Evolutionary conservation across 2,329 filamentous ascomycete species (phyloP).

Genomic region (Hawksworthiomyces lignivorus): DNA sequence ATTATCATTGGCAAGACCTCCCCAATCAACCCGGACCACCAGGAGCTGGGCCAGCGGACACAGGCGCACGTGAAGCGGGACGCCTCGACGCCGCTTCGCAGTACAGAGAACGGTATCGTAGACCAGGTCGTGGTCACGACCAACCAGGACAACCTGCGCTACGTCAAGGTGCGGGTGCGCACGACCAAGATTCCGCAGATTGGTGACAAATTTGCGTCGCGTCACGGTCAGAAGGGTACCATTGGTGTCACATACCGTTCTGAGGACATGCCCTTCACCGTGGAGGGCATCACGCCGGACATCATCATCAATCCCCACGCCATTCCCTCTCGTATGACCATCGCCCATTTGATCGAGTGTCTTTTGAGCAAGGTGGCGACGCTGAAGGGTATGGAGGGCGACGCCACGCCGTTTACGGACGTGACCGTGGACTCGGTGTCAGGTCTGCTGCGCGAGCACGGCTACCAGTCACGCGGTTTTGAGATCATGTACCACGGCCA

Average conservation of each 20-base stretch:
- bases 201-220: slow-evolving; percentile 97
- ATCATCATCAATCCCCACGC: slow-evolving; percentile 99
- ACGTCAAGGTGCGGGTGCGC: slow-evolving; percentile 94
- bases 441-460: slow-evolving; percentile 73
- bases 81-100: slow-evolving; percentile 87
- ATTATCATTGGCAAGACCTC: slow-evolving; percentile 99
- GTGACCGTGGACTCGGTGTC: slow-evolving; percentile 95
- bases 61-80: slow-evolving; percentile 88
- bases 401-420: slow-evolving; percentile 95
- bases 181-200: slow-evolving; percentile 98
- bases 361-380: slow-evolving; percentile 92
- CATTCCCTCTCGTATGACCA: slow-evolving; percentile 99
- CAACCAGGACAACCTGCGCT: slow-evolving; percentile 86
- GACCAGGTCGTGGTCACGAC: slow-evolving; percentile 92
- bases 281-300: slow-evolving; percentile 85
- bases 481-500: slow-evolving; percentile 99
- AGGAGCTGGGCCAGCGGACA: slow-evolving; percentile 88
- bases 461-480: slow-evolving; percentile 94
- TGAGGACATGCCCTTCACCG: slow-evolving; percentile 97
- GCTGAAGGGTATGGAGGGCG: slow-evolving; percentile 88
- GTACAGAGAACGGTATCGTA: slow-evolving; percentile 93
- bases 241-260: slow-evolving; percentile 97
- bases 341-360: slow-evolving; percentile 99
- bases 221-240: slow-evolving; percentile 98
- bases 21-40: slow-evolving; percentile 83